Base-by-base conservation (phyloP, 208 protist species). In the Trypanosoma caninum region DNA sequence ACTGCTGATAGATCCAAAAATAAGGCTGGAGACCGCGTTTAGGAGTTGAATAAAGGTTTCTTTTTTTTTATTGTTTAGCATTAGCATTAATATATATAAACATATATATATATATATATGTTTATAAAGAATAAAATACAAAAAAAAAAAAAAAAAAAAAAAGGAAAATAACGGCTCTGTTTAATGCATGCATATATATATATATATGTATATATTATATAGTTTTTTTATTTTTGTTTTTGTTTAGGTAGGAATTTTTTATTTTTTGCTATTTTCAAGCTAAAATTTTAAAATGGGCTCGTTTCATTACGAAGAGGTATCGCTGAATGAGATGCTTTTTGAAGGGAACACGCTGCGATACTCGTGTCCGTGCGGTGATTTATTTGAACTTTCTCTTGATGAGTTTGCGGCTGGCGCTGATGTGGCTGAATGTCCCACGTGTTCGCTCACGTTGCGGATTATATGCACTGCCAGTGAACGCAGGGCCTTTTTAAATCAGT, bases 281-380 rank as follows among this genome's bases (percentile, higher is more conserved):
- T n/a, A n/a, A n/a, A 46, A 46, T 22, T 33, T 45, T 38, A 46
- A 34, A 31, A 91, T 89, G 80, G 82, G 91, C 34, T 59, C 74
- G 37, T 94, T 87, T 56, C 84, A 94, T 74, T 97, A 97, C 65
- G 89, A 97, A 52, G 86, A 95, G 57, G 88, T 97, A 16, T 27
- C 58, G 35, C 74, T 97, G 51, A 69, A 56, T 18, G 86, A 96
- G 33, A 93, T 97, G 84, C 72, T 55, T 40, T 48, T 93, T 14
- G 87, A 96, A 38, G 78, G 80, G 53, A 73, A 62, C 11, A 65
- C 74, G 40, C 74, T 97, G 45, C 77, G 74, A 25, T 97, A 89
- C 50, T 89, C 92, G 0, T 97, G 92, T 65, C 92, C 92, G 5
- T 97, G 92, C 54, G 92, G 92, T 8, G 92, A 97, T 59, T 66